Conservation (phyloP, 768 basidiomycete genomes). For the Phallus indusiatus region DNA sequence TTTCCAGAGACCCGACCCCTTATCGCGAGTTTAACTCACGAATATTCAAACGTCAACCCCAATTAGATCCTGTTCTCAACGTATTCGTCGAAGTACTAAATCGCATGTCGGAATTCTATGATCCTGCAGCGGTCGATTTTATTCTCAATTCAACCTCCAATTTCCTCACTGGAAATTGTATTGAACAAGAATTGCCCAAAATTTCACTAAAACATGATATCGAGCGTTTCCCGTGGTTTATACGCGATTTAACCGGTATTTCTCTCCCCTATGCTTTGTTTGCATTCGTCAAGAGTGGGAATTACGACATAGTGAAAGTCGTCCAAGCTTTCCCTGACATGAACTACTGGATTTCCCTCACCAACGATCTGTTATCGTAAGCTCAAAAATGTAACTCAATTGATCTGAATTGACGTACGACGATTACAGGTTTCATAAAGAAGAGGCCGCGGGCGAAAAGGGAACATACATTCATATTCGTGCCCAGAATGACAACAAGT, state of each 20-base stretch:
- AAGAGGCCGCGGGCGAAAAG: neutral
- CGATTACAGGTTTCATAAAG: neutral
- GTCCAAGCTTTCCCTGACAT: neutral
- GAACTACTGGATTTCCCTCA: neutral
- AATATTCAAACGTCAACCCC: neutral
- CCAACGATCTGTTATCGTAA: neutral
- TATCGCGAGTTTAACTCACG: neutral
- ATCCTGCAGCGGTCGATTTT: neutral
- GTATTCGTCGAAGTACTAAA: neutral
- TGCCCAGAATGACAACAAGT: neutral
- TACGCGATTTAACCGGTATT: neutral
- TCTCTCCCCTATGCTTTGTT: neutral
- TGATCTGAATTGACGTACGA: neutral
- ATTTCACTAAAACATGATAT: neutral
- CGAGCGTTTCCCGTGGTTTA: neutral
- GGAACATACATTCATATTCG: neutral
- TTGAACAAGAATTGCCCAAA: neutral
- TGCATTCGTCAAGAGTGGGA: neutral
- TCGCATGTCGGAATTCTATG: neutral
- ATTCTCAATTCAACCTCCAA: neutral
- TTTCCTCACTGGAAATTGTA: neutral
- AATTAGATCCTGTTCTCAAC: neutral
- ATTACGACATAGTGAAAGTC: neutral
- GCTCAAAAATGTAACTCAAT: too few relatives aligned
- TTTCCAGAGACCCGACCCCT: neutral